Conservation (phyloP, 352 stramenopile species). For the Pythium angustatum region DNA sequence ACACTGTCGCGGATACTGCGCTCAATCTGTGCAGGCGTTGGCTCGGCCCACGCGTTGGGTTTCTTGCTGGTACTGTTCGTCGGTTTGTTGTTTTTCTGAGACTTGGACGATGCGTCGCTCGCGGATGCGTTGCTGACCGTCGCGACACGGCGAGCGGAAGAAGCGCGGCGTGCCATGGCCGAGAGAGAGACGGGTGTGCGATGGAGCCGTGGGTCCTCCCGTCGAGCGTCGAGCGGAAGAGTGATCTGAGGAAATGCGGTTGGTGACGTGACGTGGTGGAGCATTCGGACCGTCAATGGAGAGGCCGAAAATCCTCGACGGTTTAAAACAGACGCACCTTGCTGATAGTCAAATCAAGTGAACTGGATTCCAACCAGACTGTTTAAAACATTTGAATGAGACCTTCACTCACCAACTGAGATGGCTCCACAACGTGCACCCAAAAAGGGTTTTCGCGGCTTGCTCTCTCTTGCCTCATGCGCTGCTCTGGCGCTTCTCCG, state of each 20-base stretch:
- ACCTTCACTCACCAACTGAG: constrained; percentile 20
- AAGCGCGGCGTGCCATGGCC: constrained; percentile 12
- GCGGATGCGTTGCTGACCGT: neutral
- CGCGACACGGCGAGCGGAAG: neutral
- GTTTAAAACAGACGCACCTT: neutral
- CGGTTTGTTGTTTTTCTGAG: no score
- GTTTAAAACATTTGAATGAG: neutral
- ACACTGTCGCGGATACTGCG: constrained; percentile 18
- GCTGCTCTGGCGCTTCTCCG: no score
- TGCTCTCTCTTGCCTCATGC: no score
- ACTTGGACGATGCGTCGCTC: neutral
- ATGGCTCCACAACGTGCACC: no score
- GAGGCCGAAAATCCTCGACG: neutral
- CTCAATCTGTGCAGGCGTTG: constrained; percentile 24
- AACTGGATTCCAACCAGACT: neutral
- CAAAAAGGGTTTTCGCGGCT: no score
- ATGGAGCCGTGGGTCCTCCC: no score
- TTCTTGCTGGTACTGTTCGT: constrained; percentile 9
- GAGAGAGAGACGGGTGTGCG: neutral
- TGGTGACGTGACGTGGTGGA: neutral
- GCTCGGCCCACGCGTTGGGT: constrained; percentile 11
- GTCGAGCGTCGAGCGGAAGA: no score
- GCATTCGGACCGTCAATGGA: neutral
- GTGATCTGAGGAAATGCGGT: no score
- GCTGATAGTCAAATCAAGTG: neutral